Conservation (phyloP, 129 eudicot species). For the Chrysanthemum makinoi region DNA sequence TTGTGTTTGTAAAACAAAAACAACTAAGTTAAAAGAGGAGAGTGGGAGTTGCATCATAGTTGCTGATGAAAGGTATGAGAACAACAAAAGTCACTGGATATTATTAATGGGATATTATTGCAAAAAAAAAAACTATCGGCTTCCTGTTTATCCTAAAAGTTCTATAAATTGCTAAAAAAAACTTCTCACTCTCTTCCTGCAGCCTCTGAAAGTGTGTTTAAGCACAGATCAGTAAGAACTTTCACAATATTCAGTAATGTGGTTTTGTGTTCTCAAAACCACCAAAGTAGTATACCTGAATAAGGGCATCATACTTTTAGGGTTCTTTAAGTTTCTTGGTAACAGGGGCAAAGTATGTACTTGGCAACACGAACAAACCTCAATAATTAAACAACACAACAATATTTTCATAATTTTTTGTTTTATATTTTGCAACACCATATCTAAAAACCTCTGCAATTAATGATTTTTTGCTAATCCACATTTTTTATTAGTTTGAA, state of each 20-base stretch:
- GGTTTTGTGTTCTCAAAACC: not conserved
- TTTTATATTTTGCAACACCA: too few species aligned
- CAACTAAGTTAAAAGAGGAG: too few species aligned
- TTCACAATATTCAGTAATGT: not conserved
- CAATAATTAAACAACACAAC: too few species aligned
- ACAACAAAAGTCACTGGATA: too few species aligned
- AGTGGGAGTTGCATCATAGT: too few species aligned
- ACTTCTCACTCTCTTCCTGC: slow-evolving; percentile 95
- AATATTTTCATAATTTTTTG: too few species aligned
- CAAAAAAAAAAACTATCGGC: slow-evolving; percentile 52
- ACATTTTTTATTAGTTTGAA: too few species aligned
- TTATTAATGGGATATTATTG: not conserved
- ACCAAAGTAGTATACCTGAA: slow-evolving; percentile 55
- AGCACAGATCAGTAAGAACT: not conserved
- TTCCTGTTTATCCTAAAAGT: slow-evolving; percentile 53
- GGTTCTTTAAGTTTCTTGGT: slow-evolving; percentile 96
- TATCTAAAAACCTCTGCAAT: too few species aligned
- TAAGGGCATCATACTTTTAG: slow-evolving; percentile 82
- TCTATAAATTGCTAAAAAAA: slow-evolving; percentile 84
- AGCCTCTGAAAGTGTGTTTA: slow-evolving; percentile 55
- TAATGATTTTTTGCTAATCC: too few species aligned
- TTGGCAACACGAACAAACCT: not conserved
- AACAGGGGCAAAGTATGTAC: slow-evolving; percentile 59
- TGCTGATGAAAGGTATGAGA: too few species aligned
- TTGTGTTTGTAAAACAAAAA: too few species aligned